Percentiles rank a stretch among this genome's conserved stretches.
phyloP scores from a whole-genome alignment of 2,329 filamentous ascomycete species.

The Arachnomyces sp. region DNA sequence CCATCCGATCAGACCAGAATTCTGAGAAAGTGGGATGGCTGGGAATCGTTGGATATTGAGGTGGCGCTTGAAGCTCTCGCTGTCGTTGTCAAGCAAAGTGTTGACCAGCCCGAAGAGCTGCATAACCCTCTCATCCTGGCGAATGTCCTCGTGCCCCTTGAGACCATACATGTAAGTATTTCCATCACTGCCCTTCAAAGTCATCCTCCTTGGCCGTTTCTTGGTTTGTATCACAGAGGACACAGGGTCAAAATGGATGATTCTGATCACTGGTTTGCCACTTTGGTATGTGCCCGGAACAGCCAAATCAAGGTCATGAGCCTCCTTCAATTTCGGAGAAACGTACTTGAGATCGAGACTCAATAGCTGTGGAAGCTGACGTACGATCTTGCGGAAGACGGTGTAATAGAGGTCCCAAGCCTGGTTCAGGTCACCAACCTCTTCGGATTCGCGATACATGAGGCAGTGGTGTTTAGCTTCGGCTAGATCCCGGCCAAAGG shows the following conservation, averaged over 20 bases:
- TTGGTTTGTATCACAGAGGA: conserved; percentile 94
- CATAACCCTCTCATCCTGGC: conserved; percentile 98
- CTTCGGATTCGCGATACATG: conserved; percentile 78
- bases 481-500: conserved; percentile 88
- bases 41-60: conserved; percentile 93
- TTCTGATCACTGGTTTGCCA: conserved; percentile 68
- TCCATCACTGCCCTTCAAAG: conserved; percentile 81
- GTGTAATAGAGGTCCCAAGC: conserved; percentile 99
- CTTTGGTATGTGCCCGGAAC: conserved; percentile 94
- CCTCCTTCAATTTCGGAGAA: conserved; percentile 82
- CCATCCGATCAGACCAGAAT: conserved; percentile 91
- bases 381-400: conserved; percentile 89
- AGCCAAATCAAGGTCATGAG: conserved; percentile 78
- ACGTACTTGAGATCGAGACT: conserved; percentile 93
- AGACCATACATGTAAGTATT: conserved; percentile 78
- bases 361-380: conserved; percentile 87
- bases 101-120: conserved; percentile 97
- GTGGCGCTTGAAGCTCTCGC: conserved; percentile 93
- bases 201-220: conserved; percentile 85
- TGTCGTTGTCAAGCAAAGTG: conserved; percentile 84
- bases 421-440: conserved; percentile 91
- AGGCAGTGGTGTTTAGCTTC: conserved; percentile 96
- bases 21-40: conserved; percentile 93
- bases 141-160: conserved; percentile 99
- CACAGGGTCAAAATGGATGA: conserved; percentile 81